Percentiles rank a stretch among this genome's conserved stretches.
phyloP scores from a whole-genome alignment of 1,284 basidiomycete species.

The Papiliotrema flavescens region DNA sequence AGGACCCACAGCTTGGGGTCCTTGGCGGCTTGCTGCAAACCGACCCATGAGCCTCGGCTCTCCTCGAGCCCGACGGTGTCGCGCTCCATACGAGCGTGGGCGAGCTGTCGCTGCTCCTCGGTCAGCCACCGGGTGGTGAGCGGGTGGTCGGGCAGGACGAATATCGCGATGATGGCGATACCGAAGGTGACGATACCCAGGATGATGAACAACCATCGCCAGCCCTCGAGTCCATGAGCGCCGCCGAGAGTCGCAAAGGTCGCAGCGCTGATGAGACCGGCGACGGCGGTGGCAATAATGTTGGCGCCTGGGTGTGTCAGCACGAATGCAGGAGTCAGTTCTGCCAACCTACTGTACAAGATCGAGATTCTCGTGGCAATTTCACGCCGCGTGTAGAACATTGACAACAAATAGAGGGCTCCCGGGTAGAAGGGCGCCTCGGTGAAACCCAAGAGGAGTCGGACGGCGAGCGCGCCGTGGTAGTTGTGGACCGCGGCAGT shows the following conservation, averaged over 20 bases:
- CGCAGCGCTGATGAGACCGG: constrained; percentile 20
- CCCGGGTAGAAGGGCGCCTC: constrained; percentile 29
- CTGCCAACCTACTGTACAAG: constrained; percentile 1
- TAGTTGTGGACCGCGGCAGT: constrained; percentile 29
- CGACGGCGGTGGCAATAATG: constrained; percentile 20
- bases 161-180: constrained; percentile 9
- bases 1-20: constrained; percentile 35
- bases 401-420: constrained; percentile 41
- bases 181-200: constrained; percentile 14
- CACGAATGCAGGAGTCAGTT: neutral
- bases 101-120: constrained; percentile 12
- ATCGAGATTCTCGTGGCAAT: constrained; percentile 43
- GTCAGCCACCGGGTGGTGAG: constrained; percentile 15
- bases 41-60: constrained; percentile 21
- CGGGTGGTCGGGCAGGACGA: constrained; percentile 15
- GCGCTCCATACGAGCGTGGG: neutral
- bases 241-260: constrained; percentile 17
- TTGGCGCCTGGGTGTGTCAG: constrained; percentile 8
- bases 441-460: constrained; percentile 43
- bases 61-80: constrained; percentile 22
- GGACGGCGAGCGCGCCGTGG: constrained; percentile 28
- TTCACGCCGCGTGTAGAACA: constrained; percentile 44
- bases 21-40: constrained; percentile 30
- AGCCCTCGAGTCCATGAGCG: constrained; percentile 15
- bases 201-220: constrained; percentile 26